Evolutionary conservation across 129 eudicot genomes (phyloP), one percentile per base, ranked within the genome.

Genomic region (Deinandra increscens): DNA sequence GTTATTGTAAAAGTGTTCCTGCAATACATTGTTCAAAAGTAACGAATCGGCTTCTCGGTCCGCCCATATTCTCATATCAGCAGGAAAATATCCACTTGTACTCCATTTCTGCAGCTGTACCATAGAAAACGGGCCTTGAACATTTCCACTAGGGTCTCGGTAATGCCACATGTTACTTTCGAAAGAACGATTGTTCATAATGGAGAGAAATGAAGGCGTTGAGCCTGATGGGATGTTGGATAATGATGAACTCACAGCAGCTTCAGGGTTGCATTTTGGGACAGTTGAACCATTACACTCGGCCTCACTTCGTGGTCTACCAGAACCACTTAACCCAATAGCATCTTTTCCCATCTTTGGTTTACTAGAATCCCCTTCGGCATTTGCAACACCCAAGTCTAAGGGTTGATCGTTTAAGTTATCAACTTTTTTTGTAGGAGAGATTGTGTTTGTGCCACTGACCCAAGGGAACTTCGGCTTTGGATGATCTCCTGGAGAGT

Each of bases 51-150:
- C 82, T 64, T 87, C 85, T 66, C 83, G 86, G 69, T 65, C 61
- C 2, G 79, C 81, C 99, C 99, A 94, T 69, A 94, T 78, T 80
- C 93, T 87, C 86, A 89, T 85, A 70, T 94, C 88, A 64, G 68
- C 31, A 3, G 99, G 97, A 64, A 89, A 94, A 60, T 79, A 83
- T 71, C 99, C 97, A 78, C 82, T 79, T 22, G 81, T 81, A 73
- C 81, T 87, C 96, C 99, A 94, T 64, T 74, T 81, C 66, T 89
- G 90, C 68, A 94, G 84, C 83, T 94, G 93, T 72, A 87, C 43
- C 93, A 87, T 75, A 77, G 85, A 76, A 73, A 94, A 94, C 9
- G 99, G 97, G 48, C 99, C 99, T 80, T 90, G 99, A 72, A 90
- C 77, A 66, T 81, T 87, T 33, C 96, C 96, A 48, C 79, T 78